A percentile compares a stretch with the other conserved stretches of the same genome.
Conservation (phyloP, 2,329 filamentous ascomycete genomes). For the Colletotrichum higginsianum region DNA sequence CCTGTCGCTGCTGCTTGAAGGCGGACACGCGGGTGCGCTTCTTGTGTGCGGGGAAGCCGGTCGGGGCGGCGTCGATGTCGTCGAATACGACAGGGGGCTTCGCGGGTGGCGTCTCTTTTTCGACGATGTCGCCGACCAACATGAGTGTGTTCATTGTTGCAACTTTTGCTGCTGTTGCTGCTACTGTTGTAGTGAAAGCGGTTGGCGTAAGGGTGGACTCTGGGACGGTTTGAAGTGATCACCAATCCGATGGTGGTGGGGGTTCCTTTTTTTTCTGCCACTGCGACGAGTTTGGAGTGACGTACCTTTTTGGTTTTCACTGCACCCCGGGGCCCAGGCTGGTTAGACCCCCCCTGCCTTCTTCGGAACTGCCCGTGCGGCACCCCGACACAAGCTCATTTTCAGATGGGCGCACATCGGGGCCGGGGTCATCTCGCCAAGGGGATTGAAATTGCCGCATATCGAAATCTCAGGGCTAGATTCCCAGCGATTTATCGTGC, state of each 20-base stretch:
- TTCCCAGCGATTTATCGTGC: neutral
- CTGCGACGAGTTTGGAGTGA: constrained; percentile 8
- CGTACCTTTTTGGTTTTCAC: constrained; percentile 25
- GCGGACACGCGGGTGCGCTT: constrained; percentile 80
- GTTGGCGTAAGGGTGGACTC: neutral
- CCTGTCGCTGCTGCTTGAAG: constrained; percentile 80
- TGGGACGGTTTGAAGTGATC: neutral
- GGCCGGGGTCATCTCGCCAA: constrained; percentile 19
- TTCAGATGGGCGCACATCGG: constrained; percentile 31
- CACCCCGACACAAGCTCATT: constrained; percentile 36
- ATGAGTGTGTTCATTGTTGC: constrained; percentile 59
- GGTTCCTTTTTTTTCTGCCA: neutral
- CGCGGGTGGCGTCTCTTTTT: constrained; percentile 74
- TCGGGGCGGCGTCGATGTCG: constrained; percentile 67
- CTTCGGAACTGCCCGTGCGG: constrained; percentile 38
- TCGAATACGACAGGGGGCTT: constrained; percentile 74
- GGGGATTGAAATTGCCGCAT: constrained; percentile 1
- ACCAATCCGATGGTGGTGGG: neutral
- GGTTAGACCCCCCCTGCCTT: constrained; percentile 18
- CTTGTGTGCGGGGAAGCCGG: constrained; percentile 92
- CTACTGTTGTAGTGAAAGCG: neutral
- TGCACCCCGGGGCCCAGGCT: constrained; percentile 2
- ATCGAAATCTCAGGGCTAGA: neutral
- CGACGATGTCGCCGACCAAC: constrained; percentile 82
- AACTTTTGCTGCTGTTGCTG: neutral